Evolutionary conservation across 257 asterid genomes (phyloP).

Genomic region (Henckelia pumila): DNA sequence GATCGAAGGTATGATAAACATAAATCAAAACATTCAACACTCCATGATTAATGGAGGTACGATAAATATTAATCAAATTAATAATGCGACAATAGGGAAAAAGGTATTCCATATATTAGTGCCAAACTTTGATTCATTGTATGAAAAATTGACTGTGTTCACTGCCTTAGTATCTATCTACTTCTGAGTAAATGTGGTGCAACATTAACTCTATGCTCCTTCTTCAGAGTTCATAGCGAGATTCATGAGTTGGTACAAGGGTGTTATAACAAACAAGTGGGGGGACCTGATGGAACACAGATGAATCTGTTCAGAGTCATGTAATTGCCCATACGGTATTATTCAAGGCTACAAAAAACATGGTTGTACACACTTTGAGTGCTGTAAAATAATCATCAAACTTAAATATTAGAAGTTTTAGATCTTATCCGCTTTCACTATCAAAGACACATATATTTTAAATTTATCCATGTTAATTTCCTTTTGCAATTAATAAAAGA

Average conservation of each 20-base stretch:
- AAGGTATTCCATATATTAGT: no score
- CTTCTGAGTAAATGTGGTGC: background rate
- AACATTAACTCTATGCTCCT: slow-evolving; percentile 18
- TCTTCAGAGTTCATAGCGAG: slow-evolving; percentile 62
- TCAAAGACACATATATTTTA: no score
- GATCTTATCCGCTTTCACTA: no score
- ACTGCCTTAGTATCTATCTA: no score
- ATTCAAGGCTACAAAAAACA: slow-evolving; percentile 24
- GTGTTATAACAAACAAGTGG: slow-evolving; percentile 30
- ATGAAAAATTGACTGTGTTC: no score
- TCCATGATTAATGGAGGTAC: slow-evolving; percentile 2
- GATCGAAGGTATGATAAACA: slow-evolving; percentile 69
- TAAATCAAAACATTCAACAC: background rate
- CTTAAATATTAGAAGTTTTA: no score
- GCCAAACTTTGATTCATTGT: no score
- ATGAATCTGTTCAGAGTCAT: no score
- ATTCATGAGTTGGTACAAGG: slow-evolving; percentile 60
- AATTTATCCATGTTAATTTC: no score
- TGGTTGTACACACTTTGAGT: slow-evolving; percentile 18
- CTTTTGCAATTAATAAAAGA: no score
- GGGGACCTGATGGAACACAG: slow-evolving; percentile 12
- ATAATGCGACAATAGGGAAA: no score
- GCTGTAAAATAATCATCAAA: no score
- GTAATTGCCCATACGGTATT: slow-evolving; percentile 18
- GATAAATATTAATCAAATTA: background rate